These are phyloP conservation scores for Kwoniella sp. DNA, from an alignment of 768 basidiomycete genomes.

Conservation along the genomic window DNA sequence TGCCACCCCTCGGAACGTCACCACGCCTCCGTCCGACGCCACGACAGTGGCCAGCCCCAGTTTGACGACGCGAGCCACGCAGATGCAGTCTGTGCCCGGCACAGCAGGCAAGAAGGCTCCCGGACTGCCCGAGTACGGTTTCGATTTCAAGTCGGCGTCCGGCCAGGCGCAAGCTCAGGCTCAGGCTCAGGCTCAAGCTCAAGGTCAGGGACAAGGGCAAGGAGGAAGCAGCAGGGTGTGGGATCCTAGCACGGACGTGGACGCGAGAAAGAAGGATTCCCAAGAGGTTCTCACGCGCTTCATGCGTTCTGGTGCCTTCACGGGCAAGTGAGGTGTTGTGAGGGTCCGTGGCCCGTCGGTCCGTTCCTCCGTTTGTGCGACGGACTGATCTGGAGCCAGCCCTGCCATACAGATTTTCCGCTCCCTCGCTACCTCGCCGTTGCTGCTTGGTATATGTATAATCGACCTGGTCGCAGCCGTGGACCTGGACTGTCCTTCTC, in stretches of 20 bases:
- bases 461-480: no score
- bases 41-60: no score
- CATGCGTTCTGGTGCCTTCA: slow-evolving; percentile 54
- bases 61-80: neutral
- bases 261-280: slow-evolving; percentile 77
- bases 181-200: no score
- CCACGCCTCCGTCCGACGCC: slow-evolving; percentile 14
- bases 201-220: neutral
- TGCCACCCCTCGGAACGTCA: slow-evolving; percentile 40
- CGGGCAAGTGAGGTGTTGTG: neutral
- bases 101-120: no score
- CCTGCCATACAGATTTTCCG: no score
- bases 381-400: no score
- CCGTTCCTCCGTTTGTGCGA: no score
- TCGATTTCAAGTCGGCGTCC: slow-evolving; percentile 9
- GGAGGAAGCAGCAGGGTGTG: slow-evolving; percentile 56
- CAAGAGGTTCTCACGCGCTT: slow-evolving; percentile 82
- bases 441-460: no score
- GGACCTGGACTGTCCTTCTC: no score
- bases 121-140: slow-evolving; percentile 13
- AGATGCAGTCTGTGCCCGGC: no score
- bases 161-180: neutral
- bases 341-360: no score
- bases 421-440: no score
- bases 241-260: slow-evolving; percentile 80